A percentile compares a stretch with the other conserved stretches of the same genome.
phyloP scores from a whole-genome alignment of 2,329 filamentous ascomycete species.

The Aspergillus sp. region DNA sequence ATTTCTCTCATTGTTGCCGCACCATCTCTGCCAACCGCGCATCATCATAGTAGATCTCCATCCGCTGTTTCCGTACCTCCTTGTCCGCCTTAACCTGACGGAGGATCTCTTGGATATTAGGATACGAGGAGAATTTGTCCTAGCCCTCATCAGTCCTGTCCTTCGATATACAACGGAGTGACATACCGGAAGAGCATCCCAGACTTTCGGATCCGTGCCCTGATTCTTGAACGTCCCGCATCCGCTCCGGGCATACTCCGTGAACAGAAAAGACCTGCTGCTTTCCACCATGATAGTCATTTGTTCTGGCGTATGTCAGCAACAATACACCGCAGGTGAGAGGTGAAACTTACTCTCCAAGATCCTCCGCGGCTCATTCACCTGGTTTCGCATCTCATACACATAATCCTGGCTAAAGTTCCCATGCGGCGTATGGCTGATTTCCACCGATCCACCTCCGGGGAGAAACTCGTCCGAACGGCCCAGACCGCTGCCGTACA shows the following conservation, averaged over 20 bases:
- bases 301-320: constrained; percentile 18
- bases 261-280: constrained; percentile 27
- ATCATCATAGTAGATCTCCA: constrained; percentile 24
- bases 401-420: constrained; percentile 45
- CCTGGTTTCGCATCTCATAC: constrained; percentile 44
- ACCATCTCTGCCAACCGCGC: constrained; percentile 11
- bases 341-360: constrained; percentile 30
- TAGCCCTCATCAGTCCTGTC: constrained; percentile 1
- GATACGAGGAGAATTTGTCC: constrained; percentile 29
- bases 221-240: constrained; percentile 26
- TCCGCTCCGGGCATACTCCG: constrained; percentile 23
- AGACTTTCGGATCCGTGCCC: constrained; percentile 25
- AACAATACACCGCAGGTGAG: no score
- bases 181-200: constrained; percentile 26
- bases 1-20: constrained; percentile 1
- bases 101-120: constrained; percentile 26
- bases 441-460: constrained; percentile 26
- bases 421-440: constrained; percentile 27
- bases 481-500: constrained; percentile 28
- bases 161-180: background rate
- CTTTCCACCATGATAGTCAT: constrained; percentile 32
- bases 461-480: constrained; percentile 27
- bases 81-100: constrained; percentile 23
- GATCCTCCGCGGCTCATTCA: constrained; percentile 43
- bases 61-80: constrained; percentile 16